Evolutionary conservation across 1,284 basidiomycete genomes (phyloP), one percentile per base, ranked within the genome.

Genomic region (Rhizopogon parksii): DNA sequence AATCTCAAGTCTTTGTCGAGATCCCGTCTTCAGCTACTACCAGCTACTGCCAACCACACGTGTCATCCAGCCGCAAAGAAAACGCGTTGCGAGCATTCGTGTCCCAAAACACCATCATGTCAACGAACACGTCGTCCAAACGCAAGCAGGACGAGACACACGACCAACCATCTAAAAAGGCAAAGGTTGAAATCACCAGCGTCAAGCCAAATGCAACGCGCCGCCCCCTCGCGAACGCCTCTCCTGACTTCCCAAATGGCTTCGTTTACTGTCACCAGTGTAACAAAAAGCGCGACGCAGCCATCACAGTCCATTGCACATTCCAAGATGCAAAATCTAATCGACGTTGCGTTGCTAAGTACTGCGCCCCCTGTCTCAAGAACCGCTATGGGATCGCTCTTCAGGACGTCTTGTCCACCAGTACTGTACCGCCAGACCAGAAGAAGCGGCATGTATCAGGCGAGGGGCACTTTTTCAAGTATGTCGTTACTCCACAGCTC

Each of bases 231-330:
- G 15, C 53, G 12, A 59, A 57, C 47, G 50, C 43, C 38, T 53
- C 53, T 3, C 59, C 67, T 36, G 66, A 70, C 51, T 72, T 60
- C 56, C 65, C 70, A 19, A 62, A 69, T 53, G 68, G 68, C 17
- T 66, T 60, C 38, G 65, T 78, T 47, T 77, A 80, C 56, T 88
- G 85, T 57, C 85, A 88, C 63, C 85, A 88, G 59, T 88, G 85
- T 63, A 73, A 72, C 55, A 76, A 74, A 60, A 82, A 82, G 57
- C 76, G 78, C 42, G 77, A 78, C 56, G 59, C 21, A 34, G 9
- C 53, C 80, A 80, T 62, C 37, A 66, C 64, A 19, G 59, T 82
- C 32, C 76, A 73, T 19, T 87, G 82, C 60, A 83, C 80, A 2
- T 61, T 65, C 24, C 68, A 64, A 51, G 62, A 53, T 48, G 57